These are phyloP conservation scores for Lipomyces spencermartinsiae DNA, from an alignment of 805 yeast genomes.

Conservation along the genomic window DNA sequence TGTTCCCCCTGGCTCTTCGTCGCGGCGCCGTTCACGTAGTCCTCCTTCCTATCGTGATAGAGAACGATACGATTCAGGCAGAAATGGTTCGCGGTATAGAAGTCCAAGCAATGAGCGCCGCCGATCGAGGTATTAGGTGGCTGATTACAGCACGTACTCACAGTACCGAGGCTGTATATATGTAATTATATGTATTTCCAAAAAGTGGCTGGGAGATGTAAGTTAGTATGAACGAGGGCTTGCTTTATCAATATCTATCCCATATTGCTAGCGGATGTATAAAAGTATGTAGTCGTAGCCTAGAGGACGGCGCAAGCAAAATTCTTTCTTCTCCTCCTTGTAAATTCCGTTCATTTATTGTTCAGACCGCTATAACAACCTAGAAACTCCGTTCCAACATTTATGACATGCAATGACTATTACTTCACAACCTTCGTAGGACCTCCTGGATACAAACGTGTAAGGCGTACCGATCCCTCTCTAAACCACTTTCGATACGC, in stretches of 20 bases:
- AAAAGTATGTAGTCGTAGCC: neutral
- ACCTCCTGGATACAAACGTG: neutral
- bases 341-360: neutral
- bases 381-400: neutral
- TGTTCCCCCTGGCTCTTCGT: constrained; percentile 1
- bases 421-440: neutral
- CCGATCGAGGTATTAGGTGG: neutral
- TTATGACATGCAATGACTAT: neutral
- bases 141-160: neutral
- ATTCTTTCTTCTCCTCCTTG: neutral
- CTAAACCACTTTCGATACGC: constrained; percentile 3
- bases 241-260: neutral
- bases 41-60: constrained; percentile 18
- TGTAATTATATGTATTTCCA: neutral
- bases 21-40: constrained; percentile 28
- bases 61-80: constrained; percentile 2
- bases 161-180: neutral
- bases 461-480: neutral
- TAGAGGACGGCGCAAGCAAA: neutral
- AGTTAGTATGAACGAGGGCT: neutral
- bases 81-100: constrained; percentile 7
- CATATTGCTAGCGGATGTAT: neutral
- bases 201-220: neutral
- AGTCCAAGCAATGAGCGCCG: neutral
- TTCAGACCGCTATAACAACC: neutral